Conservation (phyloP, 441 rosid species). For the Euphorbia schlechtendalii region DNA sequence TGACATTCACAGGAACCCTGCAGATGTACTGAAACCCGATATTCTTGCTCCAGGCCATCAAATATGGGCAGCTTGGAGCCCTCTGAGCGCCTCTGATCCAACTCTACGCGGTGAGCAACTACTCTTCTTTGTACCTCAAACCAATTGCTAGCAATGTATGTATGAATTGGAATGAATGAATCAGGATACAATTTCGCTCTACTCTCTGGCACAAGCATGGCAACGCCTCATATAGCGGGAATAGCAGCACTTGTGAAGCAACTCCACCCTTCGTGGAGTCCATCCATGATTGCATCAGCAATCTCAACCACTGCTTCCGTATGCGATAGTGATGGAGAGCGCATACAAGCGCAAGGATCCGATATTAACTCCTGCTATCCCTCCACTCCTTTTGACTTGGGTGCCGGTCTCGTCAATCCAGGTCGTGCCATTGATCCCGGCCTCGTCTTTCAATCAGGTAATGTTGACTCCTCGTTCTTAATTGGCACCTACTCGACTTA, state of each 20-base stretch:
- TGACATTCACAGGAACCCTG: conserved; percentile 43
- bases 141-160: too few species aligned
- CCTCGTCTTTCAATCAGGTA: conserved; percentile 62
- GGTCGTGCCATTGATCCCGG: conserved; percentile 72
- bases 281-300: conserved; percentile 81
- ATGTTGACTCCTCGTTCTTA: neutral
- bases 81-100: conserved; percentile 64
- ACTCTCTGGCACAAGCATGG: conserved; percentile 94
- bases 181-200: conserved; percentile 66
- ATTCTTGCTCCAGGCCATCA: conserved; percentile 84
- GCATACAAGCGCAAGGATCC: conserved; percentile 51
- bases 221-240: conserved; percentile 76
- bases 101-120: conserved; percentile 33
- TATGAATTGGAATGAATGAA: neutral
- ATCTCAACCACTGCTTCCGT: conserved; percentile 66
- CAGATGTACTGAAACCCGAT: conserved; percentile 81
- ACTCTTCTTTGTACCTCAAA: too few species aligned
- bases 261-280: conserved; percentile 62
- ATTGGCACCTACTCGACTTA: too few species aligned
- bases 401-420: conserved; percentile 73
- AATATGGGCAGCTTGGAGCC: conserved; percentile 98
- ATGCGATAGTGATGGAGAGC: conserved; percentile 46
- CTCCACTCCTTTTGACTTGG: conserved; percentile 60
- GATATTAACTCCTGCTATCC: conserved; percentile 26
- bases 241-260: conserved; percentile 75